Conservation (phyloP, 805 yeast genomes). For the Deakozyma indianensis region DNA sequence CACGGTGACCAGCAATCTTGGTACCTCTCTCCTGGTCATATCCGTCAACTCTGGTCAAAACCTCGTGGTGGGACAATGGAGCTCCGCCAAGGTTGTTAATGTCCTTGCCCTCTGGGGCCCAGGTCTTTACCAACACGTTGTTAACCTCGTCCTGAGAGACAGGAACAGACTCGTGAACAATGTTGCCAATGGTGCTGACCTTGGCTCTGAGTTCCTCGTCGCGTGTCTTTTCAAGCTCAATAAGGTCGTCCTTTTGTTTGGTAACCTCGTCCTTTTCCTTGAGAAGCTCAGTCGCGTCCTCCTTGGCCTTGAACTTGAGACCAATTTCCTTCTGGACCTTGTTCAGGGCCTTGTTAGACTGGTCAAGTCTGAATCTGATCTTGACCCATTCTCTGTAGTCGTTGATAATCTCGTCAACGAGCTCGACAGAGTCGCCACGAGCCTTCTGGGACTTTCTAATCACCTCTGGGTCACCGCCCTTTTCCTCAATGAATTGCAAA, state of each 20-base stretch:
- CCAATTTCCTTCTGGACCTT: constrained; percentile 90
- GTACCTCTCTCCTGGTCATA: constrained; percentile 99
- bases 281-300: constrained; percentile 76
- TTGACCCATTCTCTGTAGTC: constrained; percentile 90
- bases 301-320: constrained; percentile 81
- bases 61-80: constrained; percentile 91
- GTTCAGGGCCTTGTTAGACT: constrained; percentile 75
- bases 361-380: constrained; percentile 81
- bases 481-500: constrained; percentile 80
- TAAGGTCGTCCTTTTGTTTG: constrained; percentile 52
- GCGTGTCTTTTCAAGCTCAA: constrained; percentile 60
- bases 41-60: constrained; percentile 86
- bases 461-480: constrained; percentile 89
- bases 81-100: constrained; percentile 59
- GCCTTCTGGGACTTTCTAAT: constrained; percentile 83
- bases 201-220: constrained; percentile 62
- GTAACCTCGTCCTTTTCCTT: constrained; percentile 66
- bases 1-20: constrained; percentile 95
- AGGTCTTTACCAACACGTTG: constrained; percentile 73
- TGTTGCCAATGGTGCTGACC: constrained; percentile 84
- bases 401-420: constrained; percentile 87
- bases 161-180: constrained; percentile 86
- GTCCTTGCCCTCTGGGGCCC: constrained; percentile 68
- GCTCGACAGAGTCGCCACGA: constrained; percentile 87
- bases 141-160: constrained; percentile 79